Conservation (phyloP, 2,329 filamentous ascomycete species). For the Fusarium albidum region DNA sequence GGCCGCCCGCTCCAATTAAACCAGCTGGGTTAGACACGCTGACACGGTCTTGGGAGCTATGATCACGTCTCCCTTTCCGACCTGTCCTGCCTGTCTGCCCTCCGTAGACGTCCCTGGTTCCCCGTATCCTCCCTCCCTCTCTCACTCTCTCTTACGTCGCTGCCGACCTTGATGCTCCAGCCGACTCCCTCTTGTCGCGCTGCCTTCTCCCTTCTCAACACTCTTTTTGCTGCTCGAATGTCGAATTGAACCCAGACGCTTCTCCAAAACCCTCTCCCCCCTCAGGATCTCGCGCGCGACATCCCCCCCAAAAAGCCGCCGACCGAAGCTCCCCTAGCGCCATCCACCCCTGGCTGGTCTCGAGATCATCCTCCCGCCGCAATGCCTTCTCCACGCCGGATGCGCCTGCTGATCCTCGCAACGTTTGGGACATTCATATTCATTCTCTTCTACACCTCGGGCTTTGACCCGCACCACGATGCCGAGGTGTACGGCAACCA, state of each 20-base stretch:
- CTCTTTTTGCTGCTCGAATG: constrained; percentile 11
- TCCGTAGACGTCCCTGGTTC: constrained; percentile 12
- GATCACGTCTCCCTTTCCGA: constrained; percentile 28
- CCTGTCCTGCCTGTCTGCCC: no score
- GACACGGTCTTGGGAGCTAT: constrained; percentile 24
- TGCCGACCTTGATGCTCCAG: constrained; percentile 14
- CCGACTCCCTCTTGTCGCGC: constrained; percentile 17
- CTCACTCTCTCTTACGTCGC: constrained; percentile 13
- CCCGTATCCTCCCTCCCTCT: constrained; percentile 16
- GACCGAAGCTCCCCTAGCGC: constrained; percentile 40
- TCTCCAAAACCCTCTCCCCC: neutral
- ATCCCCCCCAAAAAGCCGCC: constrained; percentile 13
- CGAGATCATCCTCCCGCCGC: constrained; percentile 28
- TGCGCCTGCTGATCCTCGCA: constrained; percentile 72
- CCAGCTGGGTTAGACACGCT: constrained; percentile 16
- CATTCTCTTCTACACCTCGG: constrained; percentile 77
- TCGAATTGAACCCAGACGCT: neutral
- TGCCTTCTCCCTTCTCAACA: constrained; percentile 7
- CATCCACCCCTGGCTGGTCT: constrained; percentile 23
- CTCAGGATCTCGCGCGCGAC: constrained; percentile 6
- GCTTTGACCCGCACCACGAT: constrained; percentile 59
- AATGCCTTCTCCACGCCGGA: constrained; percentile 76
- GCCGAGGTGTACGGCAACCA: constrained; percentile 54
- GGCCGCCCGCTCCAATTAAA: constrained; percentile 11
- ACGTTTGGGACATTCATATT: constrained; percentile 71